Percentiles rank a stretch among this genome's conserved stretches.
phyloP scores from a whole-genome alignment of 257 asterid genomes.

The Oldenlandia corymbosa region DNA sequence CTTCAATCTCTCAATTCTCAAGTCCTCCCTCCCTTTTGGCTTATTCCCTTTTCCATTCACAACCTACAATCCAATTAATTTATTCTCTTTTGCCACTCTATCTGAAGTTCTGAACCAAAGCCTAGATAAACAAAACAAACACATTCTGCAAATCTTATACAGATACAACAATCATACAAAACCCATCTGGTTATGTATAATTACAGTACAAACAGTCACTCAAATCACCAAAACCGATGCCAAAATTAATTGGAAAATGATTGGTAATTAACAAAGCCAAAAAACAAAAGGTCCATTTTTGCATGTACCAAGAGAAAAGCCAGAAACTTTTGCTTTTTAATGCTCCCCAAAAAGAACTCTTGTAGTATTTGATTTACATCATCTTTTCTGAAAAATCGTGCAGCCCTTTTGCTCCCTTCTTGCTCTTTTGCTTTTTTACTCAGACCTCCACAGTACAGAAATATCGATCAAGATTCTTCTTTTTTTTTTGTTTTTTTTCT shows the following conservation, averaged over 20 bases:
- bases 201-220: neutral
- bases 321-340: slow-evolving; percentile 51
- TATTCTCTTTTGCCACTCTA: neutral
- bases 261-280: neutral
- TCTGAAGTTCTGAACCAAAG: neutral
- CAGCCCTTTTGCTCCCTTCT: slow-evolving; percentile 24
- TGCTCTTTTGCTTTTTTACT: neutral
- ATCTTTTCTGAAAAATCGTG: slow-evolving; percentile 47
- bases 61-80: neutral
- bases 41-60: no score
- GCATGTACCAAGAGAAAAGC: slow-evolving; percentile 25
- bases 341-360: slow-evolving; percentile 22
- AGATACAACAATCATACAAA: no score
- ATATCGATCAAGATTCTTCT: slow-evolving; percentile 20
- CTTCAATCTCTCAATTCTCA: neutral
- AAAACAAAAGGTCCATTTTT: slow-evolving; percentile 21
- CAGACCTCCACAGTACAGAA: slow-evolving; percentile 9
- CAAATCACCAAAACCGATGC: neutral
- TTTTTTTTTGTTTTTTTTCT: slow-evolving; percentile 25
- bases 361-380: slow-evolving; percentile 10
- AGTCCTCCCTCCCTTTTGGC: no score
- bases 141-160: neutral
- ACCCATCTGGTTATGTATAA: neutral
- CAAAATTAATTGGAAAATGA: neutral
- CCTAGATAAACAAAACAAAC: neutral